Base-by-base conservation (phyloP, 192 early-diverging fungal genomes). In the Mortierella alpina region DNA sequence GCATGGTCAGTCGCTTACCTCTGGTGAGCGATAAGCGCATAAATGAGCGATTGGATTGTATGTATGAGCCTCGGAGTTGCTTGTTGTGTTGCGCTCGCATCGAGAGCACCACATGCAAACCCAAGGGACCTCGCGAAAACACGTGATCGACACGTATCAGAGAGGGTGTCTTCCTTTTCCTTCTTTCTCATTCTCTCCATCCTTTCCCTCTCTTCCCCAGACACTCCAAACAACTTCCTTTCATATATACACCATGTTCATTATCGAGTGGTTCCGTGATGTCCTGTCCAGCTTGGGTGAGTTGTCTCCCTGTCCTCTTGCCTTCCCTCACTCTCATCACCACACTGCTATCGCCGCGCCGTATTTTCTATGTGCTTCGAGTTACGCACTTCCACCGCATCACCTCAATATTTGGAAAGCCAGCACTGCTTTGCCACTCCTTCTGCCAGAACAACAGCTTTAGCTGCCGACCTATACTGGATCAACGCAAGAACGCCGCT, bases 261-360 rank as follows among this genome's bases (percentile, higher is more conserved):
- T 99, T 73, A 89, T 98, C 78, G 95, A 95, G 86, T 99, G 98
- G 98, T 97, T 99, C 88, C 96, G 91, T 87, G 94, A 96, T 83
- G 94, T 98, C 51, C 88, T 99, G 70, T 87, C 91, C 72, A 88
- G 87, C 66, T 89, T 97, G 61, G 98, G 97, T 98, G 92, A 85
- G 90, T 83, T 17, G 48, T 15, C 45, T 15, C 40, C 10, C n/a
- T 50, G 12, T 59, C 47, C 20, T 18, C 40, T 39, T 13, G n/a
- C 66, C 23, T n/a, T 23, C 17, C 14, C 51, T 23, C 23, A 20
- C 42, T 50, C 52, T n/a, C 39, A 8, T 66, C 40, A 63, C 20
- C 61, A 63, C 22, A 31, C 31, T 3, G 31, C 31, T 31, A 31
- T 40, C 41, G 15, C 31, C 31, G 31, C 31, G 31, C 31, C 31